Percentiles rank a stretch among this genome's conserved stretches.
Conservation (phyloP, 225 moss, liverwort and hornwort genomes). For the Bryum argenteum region DNA sequence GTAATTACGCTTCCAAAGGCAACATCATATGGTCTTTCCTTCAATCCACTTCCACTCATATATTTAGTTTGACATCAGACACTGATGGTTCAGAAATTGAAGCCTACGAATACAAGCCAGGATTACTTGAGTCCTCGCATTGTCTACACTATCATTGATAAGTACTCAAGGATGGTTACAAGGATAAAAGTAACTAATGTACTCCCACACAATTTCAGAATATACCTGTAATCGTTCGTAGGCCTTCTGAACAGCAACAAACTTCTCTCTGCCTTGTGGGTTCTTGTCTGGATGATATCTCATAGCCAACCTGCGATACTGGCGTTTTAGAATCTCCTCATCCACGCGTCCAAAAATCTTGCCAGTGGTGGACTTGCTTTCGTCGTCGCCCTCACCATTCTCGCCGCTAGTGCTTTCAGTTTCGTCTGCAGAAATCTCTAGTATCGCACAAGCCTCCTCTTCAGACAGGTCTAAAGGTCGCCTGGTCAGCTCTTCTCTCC, state of each 20-base stretch:
- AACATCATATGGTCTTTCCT: background rate
- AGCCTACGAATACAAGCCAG: background rate
- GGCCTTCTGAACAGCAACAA: slow-evolving; percentile 94
- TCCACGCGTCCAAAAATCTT: slow-evolving; percentile 83
- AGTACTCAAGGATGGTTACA: background rate
- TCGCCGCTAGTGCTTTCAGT: slow-evolving; percentile 41
- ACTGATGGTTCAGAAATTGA: background rate
- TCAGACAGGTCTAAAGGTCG: slow-evolving; percentile 93
- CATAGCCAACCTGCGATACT: slow-evolving; percentile 93
- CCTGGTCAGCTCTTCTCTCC: slow-evolving; percentile 90
- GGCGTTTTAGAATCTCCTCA: slow-evolving; percentile 90
- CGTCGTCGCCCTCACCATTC: slow-evolving; percentile 69
- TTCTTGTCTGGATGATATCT: slow-evolving; percentile 95
- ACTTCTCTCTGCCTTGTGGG: slow-evolving; percentile 89
- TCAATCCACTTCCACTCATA: background rate
- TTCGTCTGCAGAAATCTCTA: slow-evolving; percentile 83
- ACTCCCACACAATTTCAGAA: background rate
- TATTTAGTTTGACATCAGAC: background rate
- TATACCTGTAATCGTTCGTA: slow-evolving; percentile 88
- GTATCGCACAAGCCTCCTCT: slow-evolving; percentile 88
- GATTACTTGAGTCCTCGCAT: background rate
- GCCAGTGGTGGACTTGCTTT: slow-evolving; percentile 45
- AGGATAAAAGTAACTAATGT: background rate
- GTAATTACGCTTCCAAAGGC: slow-evolving; percentile 2
- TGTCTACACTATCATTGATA: background rate